Base-by-base conservation (phyloP, 495 filamentous ascomycete genomes). In the Tuber umbilicatum region DNA sequence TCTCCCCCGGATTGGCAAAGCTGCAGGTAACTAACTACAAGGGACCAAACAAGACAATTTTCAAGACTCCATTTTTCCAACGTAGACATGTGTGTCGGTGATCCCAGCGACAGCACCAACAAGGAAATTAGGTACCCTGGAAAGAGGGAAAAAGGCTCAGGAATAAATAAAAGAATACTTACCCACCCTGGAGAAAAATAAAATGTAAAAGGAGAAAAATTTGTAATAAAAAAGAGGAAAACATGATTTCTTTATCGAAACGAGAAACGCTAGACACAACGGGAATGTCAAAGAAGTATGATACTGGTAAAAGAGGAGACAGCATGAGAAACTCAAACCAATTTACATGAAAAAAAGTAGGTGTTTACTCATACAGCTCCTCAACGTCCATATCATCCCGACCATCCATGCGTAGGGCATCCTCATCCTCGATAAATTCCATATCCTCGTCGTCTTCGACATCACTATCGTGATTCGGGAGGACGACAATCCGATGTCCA, bases 381-480 rank as follows among this genome's bases (percentile, higher is more conserved):
- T 89, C 87, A 41, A 82, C 74, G 82, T 93, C 92, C 90, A 92
- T 91, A 74, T 90, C 89, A 38, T 87, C 89, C 45, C 81, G 84
- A 27, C 81, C 83, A 78, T 91, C 90, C 38, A 88, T 85, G 72
- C 92, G 86, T 31, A 16, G 50, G 77, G 90, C 88, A 35, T 91
- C 91, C 38, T 90, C 80, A 2, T 91, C 88, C 68, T 94, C 92
- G 37, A 90, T 88, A 69, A 89, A 87, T 67, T 91, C 91, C 85
- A 92, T 90, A 4, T 91, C 90, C 55, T 92, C 89, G 76, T 94
- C 91, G 23, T 86, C 86, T 23, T 82, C 84, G 5, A 83, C 69
- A n/a, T 89, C 88, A 70, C 86, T 88, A 39, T 87, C 84, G 82
- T 99, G 95, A 83, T 98, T 97, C 42, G 94, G 86, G 10, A 95